These are phyloP conservation scores for Pestalotiopsis sp. DNA, from an alignment of 2,329 filamentous ascomycete species.

Conservation along the genomic window DNA sequence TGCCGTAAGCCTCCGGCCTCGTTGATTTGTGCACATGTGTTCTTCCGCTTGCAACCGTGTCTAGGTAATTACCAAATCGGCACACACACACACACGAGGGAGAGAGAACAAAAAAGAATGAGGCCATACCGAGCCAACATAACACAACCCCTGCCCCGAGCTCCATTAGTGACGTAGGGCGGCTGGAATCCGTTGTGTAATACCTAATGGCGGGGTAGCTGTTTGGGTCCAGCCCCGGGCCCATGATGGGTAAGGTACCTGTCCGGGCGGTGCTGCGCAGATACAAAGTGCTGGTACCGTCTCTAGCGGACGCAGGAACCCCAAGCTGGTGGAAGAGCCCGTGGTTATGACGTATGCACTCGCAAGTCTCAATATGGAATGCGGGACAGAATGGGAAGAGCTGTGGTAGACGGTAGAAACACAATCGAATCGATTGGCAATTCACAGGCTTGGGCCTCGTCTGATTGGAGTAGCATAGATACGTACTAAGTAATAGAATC, in stretches of 20 bases:
- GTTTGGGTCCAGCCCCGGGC: not conserved
- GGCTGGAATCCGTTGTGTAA: not conserved
- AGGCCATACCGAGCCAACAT: not conserved
- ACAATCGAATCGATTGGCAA: constrained; percentile 3
- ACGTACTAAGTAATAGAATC: not conserved
- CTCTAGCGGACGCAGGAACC: constrained; percentile 7
- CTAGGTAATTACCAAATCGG: not conserved
- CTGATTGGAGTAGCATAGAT: not conserved
- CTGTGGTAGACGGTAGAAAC: not conserved
- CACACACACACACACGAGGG: not conserved
- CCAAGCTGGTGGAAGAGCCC: constrained; percentile 1
- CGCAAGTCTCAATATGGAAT: constrained; percentile 6
- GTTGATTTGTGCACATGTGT: not conserved
- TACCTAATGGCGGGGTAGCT: constrained; percentile 7
- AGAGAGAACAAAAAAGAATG: not conserved
- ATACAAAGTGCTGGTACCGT: no score
- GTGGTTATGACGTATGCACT: constrained; percentile 9
- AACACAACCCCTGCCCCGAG: not conserved
- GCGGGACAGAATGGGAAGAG: not conserved
- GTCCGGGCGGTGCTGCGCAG: not conserved
- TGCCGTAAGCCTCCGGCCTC: not conserved
- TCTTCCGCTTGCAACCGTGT: not conserved
- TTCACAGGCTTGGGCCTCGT: not conserved
- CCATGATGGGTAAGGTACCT: not conserved
- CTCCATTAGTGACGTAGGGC: constrained; percentile 9